Base-by-base conservation (phyloP, 306 rosid species). In the Vachellia pachyceras region DNA sequence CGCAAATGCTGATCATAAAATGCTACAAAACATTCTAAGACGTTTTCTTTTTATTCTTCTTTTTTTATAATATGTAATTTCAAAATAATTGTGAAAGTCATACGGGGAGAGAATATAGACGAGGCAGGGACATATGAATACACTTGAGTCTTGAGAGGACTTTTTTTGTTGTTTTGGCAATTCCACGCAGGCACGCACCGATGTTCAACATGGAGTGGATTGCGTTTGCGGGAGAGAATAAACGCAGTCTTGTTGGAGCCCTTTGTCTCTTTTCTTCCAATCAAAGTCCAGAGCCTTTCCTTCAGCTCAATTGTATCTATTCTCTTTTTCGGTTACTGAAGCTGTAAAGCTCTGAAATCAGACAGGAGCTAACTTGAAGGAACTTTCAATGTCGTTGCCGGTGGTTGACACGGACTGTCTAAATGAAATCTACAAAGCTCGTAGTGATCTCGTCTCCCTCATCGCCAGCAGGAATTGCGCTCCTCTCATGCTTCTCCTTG, bases 401-500 rank as follows among this genome's bases (percentile, higher is more conserved):
- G 86, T 87, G 74, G 92, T 91, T 3, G 97, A 91, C 80, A 64
- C 88, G 0, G 97, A 88, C n/a, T 92, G 91, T 82, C 47, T 8
- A 63, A 90, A 88, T 80, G 88, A 90, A 71, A 72, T 93, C 80
- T 92, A 91, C 68, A 93, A 79, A 79, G 97, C 96, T 88, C 97
- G 94, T 75, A 91, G 97, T 23, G 82, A 91, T 86, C 97, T 91
- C 80, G 93, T 94, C 2, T 91, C 97, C 47, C 95, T 93, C 82
- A 91, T 95, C 80, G 84, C 97, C 77, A 79, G 66, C 84, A 63
- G 97, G 22, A 88, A 89, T 84, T 95, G 97, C 78, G 94, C 97
- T 70, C 98, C 97, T 10, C 68, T 95, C 82, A 93, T 91, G 99
- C 95, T 93, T 82, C 94, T 97, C 58, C 69, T 93, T 22, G 97